Conservation (phyloP, 768 basidiomycete species). For the Boletus reticulatus region DNA sequence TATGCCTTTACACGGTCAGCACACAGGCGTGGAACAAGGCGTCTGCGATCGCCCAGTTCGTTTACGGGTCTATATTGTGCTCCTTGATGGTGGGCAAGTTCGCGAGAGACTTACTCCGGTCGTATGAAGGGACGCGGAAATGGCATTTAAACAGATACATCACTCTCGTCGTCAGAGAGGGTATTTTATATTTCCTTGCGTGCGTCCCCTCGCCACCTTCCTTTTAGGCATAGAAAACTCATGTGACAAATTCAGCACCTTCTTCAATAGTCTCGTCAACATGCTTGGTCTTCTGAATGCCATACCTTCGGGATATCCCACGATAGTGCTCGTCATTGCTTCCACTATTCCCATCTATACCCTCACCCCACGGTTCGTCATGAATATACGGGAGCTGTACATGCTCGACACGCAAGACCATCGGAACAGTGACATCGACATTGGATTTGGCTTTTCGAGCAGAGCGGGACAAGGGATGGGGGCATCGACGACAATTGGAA, state of each 20-base stretch:
- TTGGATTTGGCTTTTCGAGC: background rate
- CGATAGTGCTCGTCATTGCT: background rate
- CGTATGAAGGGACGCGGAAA: background rate
- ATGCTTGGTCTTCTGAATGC: background rate
- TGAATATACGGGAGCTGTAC: background rate
- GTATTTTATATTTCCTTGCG: background rate
- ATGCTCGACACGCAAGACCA: background rate
- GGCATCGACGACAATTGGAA: background rate
- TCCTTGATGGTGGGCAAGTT: background rate
- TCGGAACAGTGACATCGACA: background rate
- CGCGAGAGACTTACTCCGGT: background rate
- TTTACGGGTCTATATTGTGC: background rate
- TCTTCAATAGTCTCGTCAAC: background rate
- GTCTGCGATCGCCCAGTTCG: background rate
- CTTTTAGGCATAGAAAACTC: too few relatives aligned
- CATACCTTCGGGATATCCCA: background rate
- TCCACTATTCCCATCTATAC: background rate
- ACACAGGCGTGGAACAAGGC: background rate
- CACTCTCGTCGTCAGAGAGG: background rate
- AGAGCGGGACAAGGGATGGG: background rate
- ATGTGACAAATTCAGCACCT: background rate
- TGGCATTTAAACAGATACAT: background rate
- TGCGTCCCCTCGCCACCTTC: background rate
- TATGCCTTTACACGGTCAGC: background rate
- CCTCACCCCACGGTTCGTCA: background rate